A percentile compares a stretch with the other conserved stretches of the same genome.
Evolutionary conservation across 2,329 filamentous ascomycete genomes (phyloP).

Genomic region (Fusarium tupiense): DNA sequence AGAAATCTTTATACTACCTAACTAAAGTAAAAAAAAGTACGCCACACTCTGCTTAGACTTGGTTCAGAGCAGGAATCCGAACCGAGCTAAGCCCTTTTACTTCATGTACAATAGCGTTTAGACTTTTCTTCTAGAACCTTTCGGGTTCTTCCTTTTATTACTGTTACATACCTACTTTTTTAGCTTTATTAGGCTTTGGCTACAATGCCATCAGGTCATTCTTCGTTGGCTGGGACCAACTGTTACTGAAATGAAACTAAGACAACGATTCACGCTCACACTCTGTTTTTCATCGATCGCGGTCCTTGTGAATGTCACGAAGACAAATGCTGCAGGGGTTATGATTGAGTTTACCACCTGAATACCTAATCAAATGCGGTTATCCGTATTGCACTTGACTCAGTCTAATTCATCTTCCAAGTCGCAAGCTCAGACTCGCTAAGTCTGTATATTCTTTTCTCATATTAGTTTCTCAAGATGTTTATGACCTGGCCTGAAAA

Average conservation of each 20-base stretch:
- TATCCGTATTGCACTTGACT: background rate
- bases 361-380: background rate
- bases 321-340: background rate
- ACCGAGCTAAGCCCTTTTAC: conserved; percentile 1
- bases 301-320: background rate
- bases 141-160: background rate
- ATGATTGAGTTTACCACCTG: background rate
- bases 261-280: background rate
- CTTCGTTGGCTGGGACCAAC: conserved; percentile 11
- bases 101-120: conserved; percentile 18
- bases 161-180: background rate
- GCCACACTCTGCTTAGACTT: conserved; percentile 6
- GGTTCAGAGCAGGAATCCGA: background rate
- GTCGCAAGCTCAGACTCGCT: background rate
- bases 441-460: background rate
- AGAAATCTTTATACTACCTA: background rate
- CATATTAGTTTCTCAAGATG: background rate
- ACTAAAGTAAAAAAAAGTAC: background rate
- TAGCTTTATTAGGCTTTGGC: background rate
- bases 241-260: background rate
- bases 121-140: conserved; percentile 17
- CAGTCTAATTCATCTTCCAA: background rate
- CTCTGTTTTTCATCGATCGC: background rate
- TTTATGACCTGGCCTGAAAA: background rate
- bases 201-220: background rate